phyloP scores from a whole-genome alignment of 2,329 filamentous ascomycete genomes.

The Aspergillus viridinutans region DNA sequence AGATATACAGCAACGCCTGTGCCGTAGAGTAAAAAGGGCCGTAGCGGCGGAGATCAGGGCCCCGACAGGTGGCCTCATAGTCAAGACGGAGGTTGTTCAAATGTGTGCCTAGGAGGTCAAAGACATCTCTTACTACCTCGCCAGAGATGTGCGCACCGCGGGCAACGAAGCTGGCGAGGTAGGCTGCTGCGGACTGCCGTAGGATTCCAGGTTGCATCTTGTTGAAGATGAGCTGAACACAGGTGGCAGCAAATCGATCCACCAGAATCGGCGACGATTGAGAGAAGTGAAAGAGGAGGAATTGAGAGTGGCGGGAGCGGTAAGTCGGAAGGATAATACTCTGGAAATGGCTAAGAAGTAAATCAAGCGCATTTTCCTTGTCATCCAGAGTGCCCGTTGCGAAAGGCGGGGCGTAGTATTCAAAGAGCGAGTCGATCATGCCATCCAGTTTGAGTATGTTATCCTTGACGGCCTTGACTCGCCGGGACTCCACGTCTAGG shows the following conservation, averaged over 20 bases:
- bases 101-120: slow-evolving; percentile 71
- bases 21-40: slow-evolving; percentile 80
- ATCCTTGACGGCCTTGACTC: slow-evolving; percentile 67
- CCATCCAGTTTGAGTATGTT: slow-evolving; percentile 89
- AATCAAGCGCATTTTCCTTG: slow-evolving; percentile 69
- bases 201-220: slow-evolving; percentile 65
- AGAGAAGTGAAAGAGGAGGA: slow-evolving; percentile 91
- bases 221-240: slow-evolving; percentile 69
- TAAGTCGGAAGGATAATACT: slow-evolving; percentile 86
- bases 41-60: slow-evolving; percentile 80
- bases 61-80: slow-evolving; percentile 70
- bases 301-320: slow-evolving; percentile 89
- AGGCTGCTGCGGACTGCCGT: slow-evolving; percentile 81
- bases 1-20: slow-evolving; percentile 90
- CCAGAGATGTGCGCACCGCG: slow-evolving; percentile 77
- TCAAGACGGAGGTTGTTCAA: slow-evolving; percentile 69
- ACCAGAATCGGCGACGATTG: slow-evolving; percentile 75
- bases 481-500: slow-evolving; percentile 42
- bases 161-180: slow-evolving; percentile 90
- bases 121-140: slow-evolving; percentile 74
- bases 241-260: slow-evolving; percentile 75
- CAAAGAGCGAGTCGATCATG: slow-evolving; percentile 83
- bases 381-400: slow-evolving; percentile 62
- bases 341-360: slow-evolving; percentile 79
- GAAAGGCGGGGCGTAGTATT: slow-evolving; percentile 73